phyloP scores from a whole-genome alignment of 129 eudicot genomes.

The Tanacetum coccineum region DNA sequence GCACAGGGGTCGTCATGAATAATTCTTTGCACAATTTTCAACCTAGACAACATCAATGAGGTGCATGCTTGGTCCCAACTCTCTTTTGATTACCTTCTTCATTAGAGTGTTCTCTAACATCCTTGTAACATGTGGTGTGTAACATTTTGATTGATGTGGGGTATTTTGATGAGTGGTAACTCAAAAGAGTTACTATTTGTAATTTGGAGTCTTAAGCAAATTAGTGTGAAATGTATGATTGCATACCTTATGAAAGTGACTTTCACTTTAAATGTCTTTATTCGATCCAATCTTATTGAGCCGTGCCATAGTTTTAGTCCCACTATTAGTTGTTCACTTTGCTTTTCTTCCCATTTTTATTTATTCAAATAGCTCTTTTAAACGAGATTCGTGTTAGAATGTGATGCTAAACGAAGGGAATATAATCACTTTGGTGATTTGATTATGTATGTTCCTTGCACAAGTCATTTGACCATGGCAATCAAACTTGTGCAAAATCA shows the following conservation, averaged over 20 bases:
- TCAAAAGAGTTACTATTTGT: slow-evolving; percentile 13
- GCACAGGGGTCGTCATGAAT: neutral
- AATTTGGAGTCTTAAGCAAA: slow-evolving; percentile 21
- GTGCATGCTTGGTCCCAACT: slow-evolving; percentile 34
- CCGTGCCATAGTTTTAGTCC: slow-evolving; percentile 23
- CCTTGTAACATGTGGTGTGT: slow-evolving; percentile 21
- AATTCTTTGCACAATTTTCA: neutral
- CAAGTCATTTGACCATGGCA: too few species aligned
- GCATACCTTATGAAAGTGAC: slow-evolving; percentile 26
- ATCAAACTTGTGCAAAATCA: neutral
- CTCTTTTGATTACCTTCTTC: slow-evolving; percentile 22
- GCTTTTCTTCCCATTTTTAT: slow-evolving; percentile 22
- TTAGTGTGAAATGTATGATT: slow-evolving; percentile 14
- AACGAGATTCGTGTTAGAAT: slow-evolving; percentile 10
- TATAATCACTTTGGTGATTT: neutral
- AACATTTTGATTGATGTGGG: slow-evolving; percentile 28
- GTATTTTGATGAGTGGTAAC: slow-evolving; percentile 24
- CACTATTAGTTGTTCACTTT: slow-evolving; percentile 14
- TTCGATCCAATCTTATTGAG: slow-evolving; percentile 30
- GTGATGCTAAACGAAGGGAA: slow-evolving; percentile 5
- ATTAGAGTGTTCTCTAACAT: slow-evolving; percentile 24
- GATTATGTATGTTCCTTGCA: neutral
- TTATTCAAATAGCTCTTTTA: slow-evolving; percentile 7
- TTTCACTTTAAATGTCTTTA: slow-evolving; percentile 28
- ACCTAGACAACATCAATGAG: slow-evolving; percentile 18